These are phyloP conservation scores for Peronosclerospora sorghi DNA, from an alignment of 352 stramenopile species.

Conservation along the genomic window DNA sequence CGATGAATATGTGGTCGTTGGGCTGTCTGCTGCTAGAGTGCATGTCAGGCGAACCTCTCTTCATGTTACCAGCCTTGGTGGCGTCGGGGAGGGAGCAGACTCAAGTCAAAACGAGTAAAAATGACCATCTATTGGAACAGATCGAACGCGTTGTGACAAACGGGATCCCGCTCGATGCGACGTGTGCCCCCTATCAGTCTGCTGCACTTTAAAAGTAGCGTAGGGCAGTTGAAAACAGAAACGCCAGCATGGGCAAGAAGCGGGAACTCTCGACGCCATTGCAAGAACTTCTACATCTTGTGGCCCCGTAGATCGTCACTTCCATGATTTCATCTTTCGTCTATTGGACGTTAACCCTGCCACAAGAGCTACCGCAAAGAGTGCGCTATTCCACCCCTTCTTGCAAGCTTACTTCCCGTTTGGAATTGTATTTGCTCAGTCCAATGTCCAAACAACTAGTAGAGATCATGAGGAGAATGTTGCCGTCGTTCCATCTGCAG, in stretches of 20 bases:
- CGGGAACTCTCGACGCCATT: slow-evolving; percentile 4
- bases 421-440: slow-evolving; percentile 30
- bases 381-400: too few relatives aligned
- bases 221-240: neutral
- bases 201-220: slow-evolving; percentile 13
- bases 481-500: neutral
- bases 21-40: slow-evolving; percentile 65
- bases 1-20: slow-evolving; percentile 72
- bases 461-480: neutral
- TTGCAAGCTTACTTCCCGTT: too few relatives aligned
- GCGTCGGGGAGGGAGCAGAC: slow-evolving; percentile 2
- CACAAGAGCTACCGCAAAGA: too few relatives aligned
- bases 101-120: slow-evolving; percentile 12
- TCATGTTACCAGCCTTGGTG: too few relatives aligned
- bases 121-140: slow-evolving; percentile 31
- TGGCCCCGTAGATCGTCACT: slow-evolving; percentile 16
- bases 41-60: slow-evolving; percentile 35
- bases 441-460: neutral
- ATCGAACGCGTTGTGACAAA: too few relatives aligned
- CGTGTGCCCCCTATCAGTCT: slow-evolving; percentile 27
- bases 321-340: slow-evolving; percentile 41
- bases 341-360: too few relatives aligned
- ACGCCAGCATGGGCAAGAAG: slow-evolving; percentile 2
- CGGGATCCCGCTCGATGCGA: too few relatives aligned
- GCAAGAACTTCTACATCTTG: slow-evolving; percentile 22